Evolutionary conservation across 2,329 filamentous ascomycete species (phyloP).

Genomic region (Didymella glomerata): DNA sequence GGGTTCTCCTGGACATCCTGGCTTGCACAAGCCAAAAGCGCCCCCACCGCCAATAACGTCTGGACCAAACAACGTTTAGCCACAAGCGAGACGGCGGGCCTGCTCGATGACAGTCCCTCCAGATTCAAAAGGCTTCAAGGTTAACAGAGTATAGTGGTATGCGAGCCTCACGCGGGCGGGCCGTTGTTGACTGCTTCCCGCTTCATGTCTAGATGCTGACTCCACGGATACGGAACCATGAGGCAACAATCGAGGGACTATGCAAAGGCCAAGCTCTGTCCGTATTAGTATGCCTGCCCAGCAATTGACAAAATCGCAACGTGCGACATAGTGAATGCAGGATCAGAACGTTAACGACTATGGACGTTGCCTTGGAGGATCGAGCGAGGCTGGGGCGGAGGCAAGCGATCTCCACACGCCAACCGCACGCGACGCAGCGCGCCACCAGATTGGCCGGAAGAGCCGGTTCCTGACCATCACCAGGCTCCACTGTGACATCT

Average conservation of each 20-base stretch:
- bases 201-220: neutral
- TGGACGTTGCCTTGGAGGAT: neutral
- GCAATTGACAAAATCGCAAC: neutral
- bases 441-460: constrained; percentile 32
- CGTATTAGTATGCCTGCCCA: neutral
- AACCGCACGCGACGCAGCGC: constrained; percentile 12
- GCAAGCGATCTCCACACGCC: constrained; percentile 9
- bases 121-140: too few species aligned
- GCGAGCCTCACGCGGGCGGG: neutral
- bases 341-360: neutral
- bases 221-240: neutral
- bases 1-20: neutral
- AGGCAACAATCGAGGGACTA: neutral
- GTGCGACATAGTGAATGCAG: neutral
- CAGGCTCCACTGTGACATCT: constrained; percentile 34
- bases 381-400: neutral
- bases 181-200: neutral
- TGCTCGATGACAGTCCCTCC: neutral
- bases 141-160: neutral
- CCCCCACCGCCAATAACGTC: constrained; percentile 4
- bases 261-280: neutral
- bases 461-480: constrained; percentile 24
- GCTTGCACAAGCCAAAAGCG: constrained; percentile 2
- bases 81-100: neutral
- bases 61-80: neutral